Base-by-base conservation (phyloP, 2,329 filamentous ascomycete genomes). In the Ophiostoma sp. region DNA sequence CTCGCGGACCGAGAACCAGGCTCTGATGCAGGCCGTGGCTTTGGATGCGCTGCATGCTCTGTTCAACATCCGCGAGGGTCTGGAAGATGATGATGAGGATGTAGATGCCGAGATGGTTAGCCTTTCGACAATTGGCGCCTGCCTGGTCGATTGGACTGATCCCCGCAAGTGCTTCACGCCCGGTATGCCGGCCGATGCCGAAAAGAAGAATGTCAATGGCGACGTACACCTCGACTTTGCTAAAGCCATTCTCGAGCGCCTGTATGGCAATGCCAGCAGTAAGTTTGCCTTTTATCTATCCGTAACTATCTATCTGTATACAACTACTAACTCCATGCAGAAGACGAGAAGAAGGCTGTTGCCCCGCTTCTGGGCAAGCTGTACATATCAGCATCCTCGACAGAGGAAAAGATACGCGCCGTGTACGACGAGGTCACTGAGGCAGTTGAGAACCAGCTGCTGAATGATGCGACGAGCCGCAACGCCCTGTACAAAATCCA, bases 111-210 rank as follows among this genome's bases (percentile, higher is more conserved):
- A 88, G 73, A 93, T 96, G 88, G 91, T 94, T 10, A 88, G 89
- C 75, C 85, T 96, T 73, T 85, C 87, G 62, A 87, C 89, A 3
- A 91, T 96, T 71, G 93, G 92, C 0, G 88, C 91, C 3, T 94
- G 93, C 76, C 81, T 98, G 8, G 87, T 94, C 0, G 94, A 98
- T 78, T 98, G 94, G 95, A 98, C 94, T 0, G 94, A 98, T 78
- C 93, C 94, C 52, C 85, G 94, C 67, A 94, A 96, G 78, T 92
- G 81, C 80, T 91, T 68, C 80, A 85, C 78, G 70, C 84, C 81
- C 73, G 82, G 79, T 33, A 76, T 84, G 35, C 20, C 69, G 1
- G 80, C 81, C 71, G 86, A 90, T 67, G 83, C 82, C 1, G 84
- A 86, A 69, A 89, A 86, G 79, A 89, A 85, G 81, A 83, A 82